These are phyloP conservation scores for Pestalotiopsis sp. DNA, from an alignment of 2,329 filamentous ascomycete species.

Conservation along the genomic window DNA sequence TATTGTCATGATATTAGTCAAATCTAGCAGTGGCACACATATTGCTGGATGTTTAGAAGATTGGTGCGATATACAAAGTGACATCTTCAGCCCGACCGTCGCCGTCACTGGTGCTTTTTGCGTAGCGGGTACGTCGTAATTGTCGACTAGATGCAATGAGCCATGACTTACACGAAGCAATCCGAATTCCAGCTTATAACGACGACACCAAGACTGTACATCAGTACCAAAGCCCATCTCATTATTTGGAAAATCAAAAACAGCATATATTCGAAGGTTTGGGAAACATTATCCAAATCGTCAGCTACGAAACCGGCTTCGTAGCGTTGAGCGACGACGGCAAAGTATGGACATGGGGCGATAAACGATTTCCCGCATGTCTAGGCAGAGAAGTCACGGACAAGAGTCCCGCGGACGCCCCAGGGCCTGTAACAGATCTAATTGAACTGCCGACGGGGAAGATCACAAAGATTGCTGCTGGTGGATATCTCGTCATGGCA, in stretches of 20 bases:
- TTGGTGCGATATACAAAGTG: constrained; percentile 49
- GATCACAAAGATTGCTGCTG: constrained; percentile 56
- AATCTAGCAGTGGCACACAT: neutral
- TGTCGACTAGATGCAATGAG: neutral
- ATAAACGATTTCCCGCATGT: constrained; percentile 58
- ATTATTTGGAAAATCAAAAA: neutral
- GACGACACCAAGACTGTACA: constrained; percentile 18
- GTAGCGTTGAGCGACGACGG: constrained; percentile 45
- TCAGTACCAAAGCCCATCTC: constrained; percentile 28
- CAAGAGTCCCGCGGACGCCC: constrained; percentile 48
- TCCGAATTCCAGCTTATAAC: constrained; percentile 23
- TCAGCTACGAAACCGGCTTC: constrained; percentile 53
- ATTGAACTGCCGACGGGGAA: constrained; percentile 51
- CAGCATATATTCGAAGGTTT: constrained; percentile 25
- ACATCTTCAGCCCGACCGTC: neutral
- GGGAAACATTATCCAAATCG: constrained; percentile 40
- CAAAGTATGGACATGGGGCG: constrained; percentile 57
- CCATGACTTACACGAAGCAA: neutral
- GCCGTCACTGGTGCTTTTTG: neutral
- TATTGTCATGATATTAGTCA: neutral
- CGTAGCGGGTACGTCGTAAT: neutral
- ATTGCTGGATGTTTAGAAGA: constrained; percentile 28
- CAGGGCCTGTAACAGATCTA: constrained; percentile 51
- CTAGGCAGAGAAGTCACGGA: constrained; percentile 53
- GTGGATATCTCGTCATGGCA: constrained; percentile 61